These are phyloP conservation scores for Boletellus sp. DNA, from an alignment of 1,284 basidiomycete species.

Conservation along the genomic window DNA sequence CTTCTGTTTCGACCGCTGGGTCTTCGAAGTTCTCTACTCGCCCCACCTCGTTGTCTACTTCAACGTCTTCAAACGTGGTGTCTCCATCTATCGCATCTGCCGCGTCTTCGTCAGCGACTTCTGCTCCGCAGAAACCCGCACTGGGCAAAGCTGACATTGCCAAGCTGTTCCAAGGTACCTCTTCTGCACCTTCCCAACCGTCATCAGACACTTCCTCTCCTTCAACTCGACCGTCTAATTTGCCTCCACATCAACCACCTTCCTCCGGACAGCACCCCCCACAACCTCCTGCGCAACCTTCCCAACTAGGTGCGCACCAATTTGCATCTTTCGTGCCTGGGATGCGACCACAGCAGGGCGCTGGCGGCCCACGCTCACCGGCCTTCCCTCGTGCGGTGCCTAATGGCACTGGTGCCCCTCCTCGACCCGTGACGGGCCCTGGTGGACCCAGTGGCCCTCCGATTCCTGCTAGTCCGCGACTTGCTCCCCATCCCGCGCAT, in stretches of 20 bases:
- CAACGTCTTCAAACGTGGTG: conserved; percentile 30
- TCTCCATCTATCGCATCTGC: conserved; percentile 33
- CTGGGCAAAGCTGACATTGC: conserved; percentile 54
- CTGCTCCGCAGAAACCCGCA: conserved; percentile 36
- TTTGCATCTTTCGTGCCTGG: conserved; percentile 45
- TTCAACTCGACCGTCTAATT: conserved; percentile 42
- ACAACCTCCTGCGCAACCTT: conserved; percentile 40
- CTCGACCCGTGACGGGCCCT: conserved; percentile 51
- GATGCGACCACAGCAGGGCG: conserved; percentile 42
- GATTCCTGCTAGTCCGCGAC: conserved; percentile 61
- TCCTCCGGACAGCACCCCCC: conserved; percentile 37
- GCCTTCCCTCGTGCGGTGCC: conserved; percentile 57
- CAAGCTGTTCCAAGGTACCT: conserved; percentile 62
- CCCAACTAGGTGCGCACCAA: conserved; percentile 43
- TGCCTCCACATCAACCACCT: conserved; percentile 41
- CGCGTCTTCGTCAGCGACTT: conserved; percentile 25
- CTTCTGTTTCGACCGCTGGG: conserved; percentile 23
- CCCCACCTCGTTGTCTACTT: conserved; percentile 33
- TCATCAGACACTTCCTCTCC: conserved; percentile 37
- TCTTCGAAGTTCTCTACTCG: conserved; percentile 33
- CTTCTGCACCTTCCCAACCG: conserved; percentile 28
- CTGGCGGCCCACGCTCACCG: conserved; percentile 59
- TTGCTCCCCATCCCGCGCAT: conserved; percentile 56
- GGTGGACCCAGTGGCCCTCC: conserved; percentile 48
- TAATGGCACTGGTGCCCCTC: conserved; percentile 59